Conservation (phyloP, 768 basidiomycete genomes). For the Agrocybe pediades region DNA sequence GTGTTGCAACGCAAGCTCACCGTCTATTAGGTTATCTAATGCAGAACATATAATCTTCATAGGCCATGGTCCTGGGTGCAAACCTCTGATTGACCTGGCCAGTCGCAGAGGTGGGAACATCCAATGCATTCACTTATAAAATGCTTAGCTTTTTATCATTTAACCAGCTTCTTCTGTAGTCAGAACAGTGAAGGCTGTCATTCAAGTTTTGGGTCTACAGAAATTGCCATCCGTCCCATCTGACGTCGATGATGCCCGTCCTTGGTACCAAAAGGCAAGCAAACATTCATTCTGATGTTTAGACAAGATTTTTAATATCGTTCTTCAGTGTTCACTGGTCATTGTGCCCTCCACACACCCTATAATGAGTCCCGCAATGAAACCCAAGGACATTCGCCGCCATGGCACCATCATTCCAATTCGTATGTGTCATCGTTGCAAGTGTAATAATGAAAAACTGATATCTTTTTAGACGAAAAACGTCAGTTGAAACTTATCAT, state of each 20-base stretch:
- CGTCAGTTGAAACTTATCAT: slow-evolving; percentile 79
- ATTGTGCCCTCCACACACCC: slow-evolving; percentile 68
- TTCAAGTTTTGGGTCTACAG: slow-evolving; percentile 77
- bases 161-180: slow-evolving; percentile 29
- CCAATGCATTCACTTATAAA: background rate
- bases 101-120: slow-evolving; percentile 60
- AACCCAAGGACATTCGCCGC: slow-evolving; percentile 50
- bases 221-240: slow-evolving; percentile 56
- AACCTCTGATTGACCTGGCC: slow-evolving; percentile 74
- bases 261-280: slow-evolving; percentile 75
- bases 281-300: background rate
- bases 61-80: slow-evolving; percentile 86
- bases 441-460: background rate
- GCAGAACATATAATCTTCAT: slow-evolving; percentile 78
- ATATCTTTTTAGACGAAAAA: slow-evolving; percentile 51
- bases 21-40: slow-evolving; percentile 58
- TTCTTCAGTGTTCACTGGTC: slow-evolving; percentile 69
- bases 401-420: slow-evolving; percentile 68
- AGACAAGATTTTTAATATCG: slow-evolving; percentile 3
- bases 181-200: slow-evolving; percentile 65
- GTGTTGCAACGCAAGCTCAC: slow-evolving; percentile 1
- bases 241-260: slow-evolving; percentile 54
- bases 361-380: slow-evolving; percentile 42
- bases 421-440: slow-evolving; percentile 37
- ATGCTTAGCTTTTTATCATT: background rate